A percentile compares a stretch with the other conserved stretches of the same genome.
These are phyloP conservation scores for Purpureocillium takamizusanense DNA, from an alignment of 2,329 filamentous ascomycete genomes.

Conservation along the genomic window DNA sequence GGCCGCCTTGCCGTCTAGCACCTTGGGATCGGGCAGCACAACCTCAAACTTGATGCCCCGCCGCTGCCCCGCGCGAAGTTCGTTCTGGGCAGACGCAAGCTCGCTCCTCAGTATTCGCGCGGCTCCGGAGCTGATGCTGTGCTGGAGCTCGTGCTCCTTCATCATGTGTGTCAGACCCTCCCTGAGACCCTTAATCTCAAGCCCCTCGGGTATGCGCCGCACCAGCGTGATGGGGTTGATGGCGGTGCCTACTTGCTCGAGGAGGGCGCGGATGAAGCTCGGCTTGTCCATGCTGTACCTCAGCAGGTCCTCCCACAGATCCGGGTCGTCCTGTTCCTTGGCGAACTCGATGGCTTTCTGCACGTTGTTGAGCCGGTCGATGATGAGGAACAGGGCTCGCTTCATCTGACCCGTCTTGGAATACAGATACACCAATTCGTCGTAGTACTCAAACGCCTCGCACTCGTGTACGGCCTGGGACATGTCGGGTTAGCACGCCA, in stretches of 20 bases:
- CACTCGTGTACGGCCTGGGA: constrained; percentile 62
- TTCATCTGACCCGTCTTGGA: constrained; percentile 94
- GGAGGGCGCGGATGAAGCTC: constrained; percentile 79
- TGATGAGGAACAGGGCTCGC: constrained; percentile 83
- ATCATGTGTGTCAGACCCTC: constrained; percentile 87
- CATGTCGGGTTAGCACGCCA: no score
- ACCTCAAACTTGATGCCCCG: constrained; percentile 88
- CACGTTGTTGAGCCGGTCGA: constrained; percentile 85
- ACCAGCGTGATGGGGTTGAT: constrained; percentile 91
- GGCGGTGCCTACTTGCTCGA: constrained; percentile 88
- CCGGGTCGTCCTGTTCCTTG: constrained; percentile 83
- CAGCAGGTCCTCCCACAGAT: constrained; percentile 90
- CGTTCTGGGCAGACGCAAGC: constrained; percentile 75
- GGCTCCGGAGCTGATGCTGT: constrained; percentile 84
- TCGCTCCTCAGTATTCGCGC: constrained; percentile 81
- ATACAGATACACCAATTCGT: constrained; percentile 90
- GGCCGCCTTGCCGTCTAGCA: constrained; percentile 22
- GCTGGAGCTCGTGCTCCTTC: constrained; percentile 91
- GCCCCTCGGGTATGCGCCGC: constrained; percentile 79
- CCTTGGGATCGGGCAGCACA: constrained; percentile 31
- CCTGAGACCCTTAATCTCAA: constrained; percentile 84
- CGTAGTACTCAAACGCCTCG: constrained; percentile 70
- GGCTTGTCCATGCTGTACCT: constrained; percentile 98
- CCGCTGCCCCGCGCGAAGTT: constrained; percentile 68
- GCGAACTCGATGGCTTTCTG: constrained; percentile 89